Evolutionary conservation across 2,329 filamentous ascomycete genomes (phyloP).

Genomic region (Trichoderma gracile): DNA sequence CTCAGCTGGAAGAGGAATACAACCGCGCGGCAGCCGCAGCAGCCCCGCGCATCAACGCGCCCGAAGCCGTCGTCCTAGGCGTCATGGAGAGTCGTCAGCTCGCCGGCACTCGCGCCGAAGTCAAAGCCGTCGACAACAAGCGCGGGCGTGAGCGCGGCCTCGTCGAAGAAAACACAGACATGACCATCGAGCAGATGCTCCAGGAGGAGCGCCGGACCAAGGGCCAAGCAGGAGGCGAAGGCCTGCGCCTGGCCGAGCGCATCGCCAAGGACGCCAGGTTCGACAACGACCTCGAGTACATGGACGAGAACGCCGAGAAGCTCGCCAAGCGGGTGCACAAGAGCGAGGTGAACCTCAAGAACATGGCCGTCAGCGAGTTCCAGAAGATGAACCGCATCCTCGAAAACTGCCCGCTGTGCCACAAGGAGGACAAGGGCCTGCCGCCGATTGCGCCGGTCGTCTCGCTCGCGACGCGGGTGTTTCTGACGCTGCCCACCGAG

Average conservation of each 20-base stretch:
- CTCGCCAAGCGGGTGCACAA: constrained; percentile 85
- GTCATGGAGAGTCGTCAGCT: constrained; percentile 90
- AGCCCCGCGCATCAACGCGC: constrained; percentile 57
- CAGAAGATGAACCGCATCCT: constrained; percentile 86
- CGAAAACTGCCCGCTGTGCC: constrained; percentile 85
- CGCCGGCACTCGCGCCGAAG: constrained; percentile 70
- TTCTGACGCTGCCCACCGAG: constrained; percentile 83
- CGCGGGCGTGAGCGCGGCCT: constrained; percentile 80
- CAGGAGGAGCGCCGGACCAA: constrained; percentile 87
- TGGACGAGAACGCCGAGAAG: constrained; percentile 93
- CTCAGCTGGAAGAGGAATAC: constrained; percentile 80
- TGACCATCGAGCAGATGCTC: constrained; percentile 96
- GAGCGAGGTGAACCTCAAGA: constrained; percentile 84
- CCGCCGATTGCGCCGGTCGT: constrained; percentile 83
- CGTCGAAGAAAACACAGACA: constrained; percentile 90
- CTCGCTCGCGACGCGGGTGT: constrained; percentile 82
- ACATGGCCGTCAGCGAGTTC: constrained; percentile 82
- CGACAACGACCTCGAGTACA: constrained; percentile 89
- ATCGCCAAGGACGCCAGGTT: constrained; percentile 94
- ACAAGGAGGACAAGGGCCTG: constrained; percentile 76
- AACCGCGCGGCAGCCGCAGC: constrained; percentile 69
- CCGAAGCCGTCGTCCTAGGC: constrained; percentile 70
- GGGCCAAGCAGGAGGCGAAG: constrained; percentile 75
- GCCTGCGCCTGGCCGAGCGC: constrained; percentile 79
- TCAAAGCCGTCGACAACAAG: constrained; percentile 75